Conservation (phyloP, 2,329 filamentous ascomycete species). For the Kalaharituber pfeilii region DNA sequence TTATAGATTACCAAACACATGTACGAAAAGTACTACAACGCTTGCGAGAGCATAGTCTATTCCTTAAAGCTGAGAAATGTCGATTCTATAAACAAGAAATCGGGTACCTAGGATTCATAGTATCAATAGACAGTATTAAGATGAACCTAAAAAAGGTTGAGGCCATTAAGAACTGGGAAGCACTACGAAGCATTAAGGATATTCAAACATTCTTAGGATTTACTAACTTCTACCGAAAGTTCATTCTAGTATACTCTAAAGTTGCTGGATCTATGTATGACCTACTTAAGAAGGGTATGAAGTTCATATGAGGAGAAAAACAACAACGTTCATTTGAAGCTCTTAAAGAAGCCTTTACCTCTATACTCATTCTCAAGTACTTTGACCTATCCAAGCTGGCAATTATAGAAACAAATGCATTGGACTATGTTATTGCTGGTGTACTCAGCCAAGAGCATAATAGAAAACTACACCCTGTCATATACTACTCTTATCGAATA, state of each 20-base stretch:
- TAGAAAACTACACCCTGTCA: too few species aligned
- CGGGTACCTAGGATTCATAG: conserved; percentile 16
- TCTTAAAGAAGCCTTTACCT: conserved; percentile 14
- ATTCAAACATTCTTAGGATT: conserved; percentile 19
- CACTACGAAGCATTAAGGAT: conserved; percentile 14
- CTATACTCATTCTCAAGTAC: conserved; percentile 1
- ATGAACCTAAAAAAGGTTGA: conserved; percentile 4
- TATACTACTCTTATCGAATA: too few species aligned
- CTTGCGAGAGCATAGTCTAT: not conserved
- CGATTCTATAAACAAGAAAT: conserved; percentile 12
- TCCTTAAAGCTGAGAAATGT: conserved; percentile 16
- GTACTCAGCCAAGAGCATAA: not conserved
- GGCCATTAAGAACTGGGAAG: conserved; percentile 10
- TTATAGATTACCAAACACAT: conserved; percentile 1
- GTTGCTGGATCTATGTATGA: not conserved
- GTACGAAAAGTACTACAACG: not conserved
- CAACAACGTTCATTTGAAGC: conserved; percentile 15
- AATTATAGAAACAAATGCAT: not conserved
- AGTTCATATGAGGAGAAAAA: not conserved
- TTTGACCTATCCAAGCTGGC: not conserved
- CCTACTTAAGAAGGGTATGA: not conserved
- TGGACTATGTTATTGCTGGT: not conserved
- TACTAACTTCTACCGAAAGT: conserved; percentile 11
- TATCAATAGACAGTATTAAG: conserved; percentile 9
- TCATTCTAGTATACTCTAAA: conserved; percentile 20